Percentiles rank a stretch among this genome's conserved stretches.
Conservation (phyloP, 1,284 basidiomycete genomes). For the Leucoagaricus sp. region DNA sequence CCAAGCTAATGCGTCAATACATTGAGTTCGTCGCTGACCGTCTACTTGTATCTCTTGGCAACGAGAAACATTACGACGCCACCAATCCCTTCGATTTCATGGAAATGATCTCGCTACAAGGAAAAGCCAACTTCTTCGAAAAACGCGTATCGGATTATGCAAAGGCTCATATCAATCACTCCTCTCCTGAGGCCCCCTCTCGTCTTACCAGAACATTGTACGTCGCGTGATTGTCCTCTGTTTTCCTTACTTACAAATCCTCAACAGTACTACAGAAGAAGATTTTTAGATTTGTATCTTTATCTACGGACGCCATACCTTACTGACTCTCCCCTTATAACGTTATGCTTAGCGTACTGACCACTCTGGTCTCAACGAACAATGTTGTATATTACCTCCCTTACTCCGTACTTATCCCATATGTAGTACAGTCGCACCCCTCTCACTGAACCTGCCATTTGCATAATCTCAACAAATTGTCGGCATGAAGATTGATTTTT, state of each 20-base stretch:
- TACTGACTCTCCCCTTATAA: too few species aligned
- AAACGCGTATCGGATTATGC: slow-evolving; percentile 90
- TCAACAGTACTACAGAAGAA: slow-evolving; percentile 22
- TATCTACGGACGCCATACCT: not conserved
- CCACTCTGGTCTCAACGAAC: too few species aligned
- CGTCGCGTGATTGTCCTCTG: not conserved
- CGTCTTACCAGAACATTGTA: slow-evolving; percentile 6
- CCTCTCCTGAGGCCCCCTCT: slow-evolving; percentile 9
- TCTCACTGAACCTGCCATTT: too few species aligned
- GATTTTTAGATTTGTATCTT: slow-evolving; percentile 22
- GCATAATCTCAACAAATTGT: too few species aligned
- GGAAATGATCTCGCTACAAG: slow-evolving; percentile 93
- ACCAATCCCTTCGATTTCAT: slow-evolving; percentile 90
- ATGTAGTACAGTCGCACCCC: too few species aligned
- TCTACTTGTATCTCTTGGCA: slow-evolving; percentile 83
- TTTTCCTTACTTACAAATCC: not conserved
- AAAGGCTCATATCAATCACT: slow-evolving; percentile 38
- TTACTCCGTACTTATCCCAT: too few species aligned
- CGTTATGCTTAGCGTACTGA: too few species aligned
- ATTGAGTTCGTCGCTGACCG: slow-evolving; percentile 97
- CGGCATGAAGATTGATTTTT: too few species aligned
- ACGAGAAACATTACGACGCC: slow-evolving; percentile 76
- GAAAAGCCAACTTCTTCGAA: slow-evolving; percentile 84
- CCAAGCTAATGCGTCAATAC: slow-evolving; percentile 86
- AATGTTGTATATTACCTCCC: too few species aligned